Evolutionary conservation across 441 rosid species (phyloP), one percentile per base, ranked within the genome.

Genomic region (Corymbia calophylla): DNA sequence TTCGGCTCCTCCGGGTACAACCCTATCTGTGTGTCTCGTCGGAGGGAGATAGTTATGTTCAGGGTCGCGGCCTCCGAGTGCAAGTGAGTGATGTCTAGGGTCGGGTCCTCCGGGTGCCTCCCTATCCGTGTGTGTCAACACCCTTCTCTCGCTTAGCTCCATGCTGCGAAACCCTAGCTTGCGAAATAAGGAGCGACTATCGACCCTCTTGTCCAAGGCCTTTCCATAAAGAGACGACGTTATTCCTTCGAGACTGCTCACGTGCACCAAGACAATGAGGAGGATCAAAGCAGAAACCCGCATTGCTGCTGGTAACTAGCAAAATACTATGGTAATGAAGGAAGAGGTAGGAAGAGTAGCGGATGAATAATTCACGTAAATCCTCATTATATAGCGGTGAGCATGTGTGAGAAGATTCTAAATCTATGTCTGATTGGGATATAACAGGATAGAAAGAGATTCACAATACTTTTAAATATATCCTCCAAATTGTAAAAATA

Each of bases 21-120:
- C 11, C 60, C 60, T 55, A 21, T 55, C 11, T 2, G 60, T 1
- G 11, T 55, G 27, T 0, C 10, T 55, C 4, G 9, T 55, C 21
- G 11, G 60, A 55, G 60, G 60, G 21, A 55, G 21, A 55, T 56
- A 58, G 14, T 58, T 12, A 9, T 58, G 29, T 25, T 58, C 6
- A 25, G 0, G 64, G 64, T 58, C 29, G 3, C 1, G 14, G 23
- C 64, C 64, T 58, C 64, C 7, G 14, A 1, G 64, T 25, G 5
- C 64, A 58, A n/a, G 9, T n/a, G 13, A 81, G 64, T 93, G 90
- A 68, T 94, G 95, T 32, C 88, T 29, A 89, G 89, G 91, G 56
- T 91, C 88, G 16, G 95, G 96, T 10, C 96, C 94, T 91, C 90
- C 93, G 0, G 95, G 92, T 49, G 89, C 32, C 47, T 86, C 2